A percentile compares a stretch with the other conserved stretches of the same genome.
Conservation (phyloP, 495 filamentous ascomycete genomes). For the Aspergillus biplanus region DNA sequence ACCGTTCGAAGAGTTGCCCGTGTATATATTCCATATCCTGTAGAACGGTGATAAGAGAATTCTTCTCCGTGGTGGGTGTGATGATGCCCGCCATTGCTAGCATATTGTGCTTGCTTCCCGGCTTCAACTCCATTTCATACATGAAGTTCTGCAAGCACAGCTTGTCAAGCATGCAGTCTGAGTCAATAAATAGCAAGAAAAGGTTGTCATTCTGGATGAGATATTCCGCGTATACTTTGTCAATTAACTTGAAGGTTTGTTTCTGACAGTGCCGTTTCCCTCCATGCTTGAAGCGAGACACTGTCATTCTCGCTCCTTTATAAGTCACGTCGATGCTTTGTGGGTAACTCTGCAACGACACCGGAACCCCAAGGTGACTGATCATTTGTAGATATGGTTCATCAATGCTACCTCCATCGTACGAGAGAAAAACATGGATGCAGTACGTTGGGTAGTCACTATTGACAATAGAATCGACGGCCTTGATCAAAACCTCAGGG, state of each 20-base stretch:
- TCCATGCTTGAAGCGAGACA: slow-evolving; percentile 91
- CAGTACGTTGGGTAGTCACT: slow-evolving; percentile 94
- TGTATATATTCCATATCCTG: slow-evolving; percentile 99
- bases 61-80: slow-evolving; percentile 88
- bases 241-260: slow-evolving; percentile 90
- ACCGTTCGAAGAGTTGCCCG: slow-evolving; percentile 95
- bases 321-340: slow-evolving; percentile 91
- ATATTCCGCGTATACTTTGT: slow-evolving; percentile 90
- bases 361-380: slow-evolving; percentile 81
- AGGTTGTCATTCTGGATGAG: slow-evolving; percentile 87
- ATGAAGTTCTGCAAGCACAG: slow-evolving; percentile 97
- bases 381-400: slow-evolving; percentile 90
- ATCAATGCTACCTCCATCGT: slow-evolving; percentile 87
- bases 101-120: slow-evolving; percentile 91
- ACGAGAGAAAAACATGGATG: slow-evolving; percentile 95
- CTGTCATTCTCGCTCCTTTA: slow-evolving; percentile 78
- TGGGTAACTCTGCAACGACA: slow-evolving; percentile 77
- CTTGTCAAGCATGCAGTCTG: slow-evolving; percentile 92
- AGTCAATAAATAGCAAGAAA: slow-evolving; percentile 97
- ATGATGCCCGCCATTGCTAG: slow-evolving; percentile 98
- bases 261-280: slow-evolving; percentile 96
- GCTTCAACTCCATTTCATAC: slow-evolving; percentile 98
- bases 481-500: slow-evolving; percentile 81
- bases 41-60: slow-evolving; percentile 85
- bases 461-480: slow-evolving; percentile 89